These are phyloP conservation scores for Scheffersomyces stambukii DNA, from an alignment of 1,139 yeast genomes.

Conservation along the genomic window DNA sequence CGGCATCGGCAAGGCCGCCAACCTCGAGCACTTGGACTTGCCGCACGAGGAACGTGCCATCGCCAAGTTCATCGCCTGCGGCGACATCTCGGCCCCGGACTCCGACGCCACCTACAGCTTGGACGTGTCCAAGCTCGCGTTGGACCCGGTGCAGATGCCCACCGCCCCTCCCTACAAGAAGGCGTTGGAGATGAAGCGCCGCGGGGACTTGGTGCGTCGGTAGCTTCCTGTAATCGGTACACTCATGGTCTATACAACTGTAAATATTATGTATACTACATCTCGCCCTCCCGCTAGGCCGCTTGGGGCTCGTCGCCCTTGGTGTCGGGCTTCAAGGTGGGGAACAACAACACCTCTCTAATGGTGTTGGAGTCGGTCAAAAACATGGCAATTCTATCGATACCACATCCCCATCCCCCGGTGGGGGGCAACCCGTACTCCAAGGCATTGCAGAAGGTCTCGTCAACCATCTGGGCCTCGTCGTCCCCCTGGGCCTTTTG, in stretches of 20 bases:
- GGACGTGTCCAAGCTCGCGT: conserved; percentile 43
- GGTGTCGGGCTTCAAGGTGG: conserved; percentile 94
- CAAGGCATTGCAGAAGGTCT: conserved; percentile 93
- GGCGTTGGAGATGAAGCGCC: conserved; percentile 83
- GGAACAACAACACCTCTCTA: conserved; percentile 97
- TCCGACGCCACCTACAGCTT: conserved; percentile 91
- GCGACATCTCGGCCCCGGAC: conserved; percentile 80
- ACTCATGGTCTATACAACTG: not conserved
- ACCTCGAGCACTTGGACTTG: conserved; percentile 36
- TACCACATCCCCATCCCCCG: conserved; percentile 99
- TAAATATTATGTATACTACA: no score
- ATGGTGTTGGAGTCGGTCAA: conserved; percentile 94
- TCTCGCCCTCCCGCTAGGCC: not conserved
- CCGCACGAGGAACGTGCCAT: conserved; percentile 53
- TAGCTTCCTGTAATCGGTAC: not conserved
- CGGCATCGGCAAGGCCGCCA: conserved; percentile 51
- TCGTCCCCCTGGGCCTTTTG: conserved; percentile 99
- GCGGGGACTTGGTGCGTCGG: conserved; percentile 48
- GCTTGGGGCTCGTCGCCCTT: conserved; percentile 4
- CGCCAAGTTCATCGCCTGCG: conserved; percentile 92
- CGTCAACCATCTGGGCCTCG: conserved; percentile 96
- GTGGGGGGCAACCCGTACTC: conserved; percentile 99
- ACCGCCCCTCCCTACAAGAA: conserved; percentile 95
- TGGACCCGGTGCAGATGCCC: conserved; percentile 92
- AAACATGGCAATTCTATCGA: conserved; percentile 97